A percentile compares a stretch with the other conserved stretches of the same genome.
Conservation (phyloP, 2,329 filamentous ascomycete species). For the Trichoderma semiorbis region DNA sequence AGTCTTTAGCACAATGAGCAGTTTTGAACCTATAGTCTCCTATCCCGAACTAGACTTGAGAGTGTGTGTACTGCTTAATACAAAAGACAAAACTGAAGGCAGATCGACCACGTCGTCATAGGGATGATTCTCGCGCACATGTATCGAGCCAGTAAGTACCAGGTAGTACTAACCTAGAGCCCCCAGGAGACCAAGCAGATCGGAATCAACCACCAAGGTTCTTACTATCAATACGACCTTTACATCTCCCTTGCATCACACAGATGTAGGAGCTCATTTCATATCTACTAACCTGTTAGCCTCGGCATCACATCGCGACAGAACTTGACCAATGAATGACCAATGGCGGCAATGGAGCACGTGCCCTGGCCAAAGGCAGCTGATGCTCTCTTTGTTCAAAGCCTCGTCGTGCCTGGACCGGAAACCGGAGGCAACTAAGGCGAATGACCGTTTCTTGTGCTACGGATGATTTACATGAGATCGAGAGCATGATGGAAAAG, state of each 20-base stretch:
- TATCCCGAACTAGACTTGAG: no score
- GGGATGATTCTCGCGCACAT: not conserved
- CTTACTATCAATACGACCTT: not conserved
- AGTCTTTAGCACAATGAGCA: no score
- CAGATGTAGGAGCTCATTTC: not conserved
- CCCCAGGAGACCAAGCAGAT: no score
- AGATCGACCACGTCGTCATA: not conserved
- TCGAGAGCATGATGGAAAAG: not conserved
- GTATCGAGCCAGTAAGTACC: not conserved
- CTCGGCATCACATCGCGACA: not conserved
- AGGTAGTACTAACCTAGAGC: no score
- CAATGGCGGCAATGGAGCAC: conserved; percentile 16
- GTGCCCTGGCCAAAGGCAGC: not conserved
- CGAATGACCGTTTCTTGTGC: not conserved
- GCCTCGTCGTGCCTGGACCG: not conserved
- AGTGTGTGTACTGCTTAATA: not conserved
- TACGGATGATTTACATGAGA: not conserved
- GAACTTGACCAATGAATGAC: not conserved
- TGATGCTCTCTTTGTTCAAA: not conserved
- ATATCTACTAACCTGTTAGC: not conserved
- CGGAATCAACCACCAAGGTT: not conserved
- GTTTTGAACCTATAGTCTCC: no score
- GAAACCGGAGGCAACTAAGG: not conserved
- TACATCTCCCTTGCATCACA: not conserved
- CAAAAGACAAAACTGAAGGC: not conserved